These are phyloP conservation scores for Botryotinia calthae DNA, from an alignment of 2,329 filamentous ascomycete species.

Conservation along the genomic window DNA sequence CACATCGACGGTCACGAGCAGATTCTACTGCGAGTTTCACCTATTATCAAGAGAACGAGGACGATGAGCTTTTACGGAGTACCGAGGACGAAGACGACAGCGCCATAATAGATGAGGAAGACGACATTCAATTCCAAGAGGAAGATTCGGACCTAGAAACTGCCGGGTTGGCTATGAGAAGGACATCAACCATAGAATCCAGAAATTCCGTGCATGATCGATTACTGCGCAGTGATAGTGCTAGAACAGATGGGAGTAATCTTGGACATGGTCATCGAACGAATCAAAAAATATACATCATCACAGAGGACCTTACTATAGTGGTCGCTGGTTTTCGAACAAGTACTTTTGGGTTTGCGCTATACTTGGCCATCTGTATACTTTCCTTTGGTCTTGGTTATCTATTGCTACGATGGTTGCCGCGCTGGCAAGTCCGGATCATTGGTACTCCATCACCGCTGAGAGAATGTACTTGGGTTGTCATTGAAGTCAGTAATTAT, in stretches of 20 bases:
- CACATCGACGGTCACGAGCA: conserved; percentile 74
- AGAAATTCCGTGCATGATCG: conserved; percentile 58
- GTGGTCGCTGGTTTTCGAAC: conserved; percentile 90
- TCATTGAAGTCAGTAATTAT: conserved; percentile 65
- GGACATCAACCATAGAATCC: conserved; percentile 62
- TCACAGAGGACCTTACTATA: conserved; percentile 90
- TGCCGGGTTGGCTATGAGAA: conserved; percentile 45
- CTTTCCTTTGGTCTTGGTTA: conserved; percentile 75
- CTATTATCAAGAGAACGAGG: conserved; percentile 74
- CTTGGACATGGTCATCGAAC: conserved; percentile 59
- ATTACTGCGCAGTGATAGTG: conserved; percentile 70
- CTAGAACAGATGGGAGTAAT: conserved; percentile 64
- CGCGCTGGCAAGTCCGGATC: conserved; percentile 77
- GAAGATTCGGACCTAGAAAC: conserved; percentile 39
- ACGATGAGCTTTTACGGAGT: conserved; percentile 46
- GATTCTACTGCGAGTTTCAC: conserved; percentile 88
- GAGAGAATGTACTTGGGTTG: conserved; percentile 81
- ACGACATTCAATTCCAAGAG: conserved; percentile 36
- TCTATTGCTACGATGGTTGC: conserved; percentile 85
- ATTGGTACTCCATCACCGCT: conserved; percentile 68
- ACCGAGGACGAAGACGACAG: conserved; percentile 41
- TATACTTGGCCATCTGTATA: conserved; percentile 70
- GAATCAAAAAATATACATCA: conserved; percentile 90
- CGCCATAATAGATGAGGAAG: conserved; percentile 43
- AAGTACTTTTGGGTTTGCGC: conserved; percentile 62